Percentiles rank a stretch among this genome's conserved stretches.
phyloP scores from a whole-genome alignment of 1,284 basidiomycete genomes.

The Papiliotrema nemorosa region DNA sequence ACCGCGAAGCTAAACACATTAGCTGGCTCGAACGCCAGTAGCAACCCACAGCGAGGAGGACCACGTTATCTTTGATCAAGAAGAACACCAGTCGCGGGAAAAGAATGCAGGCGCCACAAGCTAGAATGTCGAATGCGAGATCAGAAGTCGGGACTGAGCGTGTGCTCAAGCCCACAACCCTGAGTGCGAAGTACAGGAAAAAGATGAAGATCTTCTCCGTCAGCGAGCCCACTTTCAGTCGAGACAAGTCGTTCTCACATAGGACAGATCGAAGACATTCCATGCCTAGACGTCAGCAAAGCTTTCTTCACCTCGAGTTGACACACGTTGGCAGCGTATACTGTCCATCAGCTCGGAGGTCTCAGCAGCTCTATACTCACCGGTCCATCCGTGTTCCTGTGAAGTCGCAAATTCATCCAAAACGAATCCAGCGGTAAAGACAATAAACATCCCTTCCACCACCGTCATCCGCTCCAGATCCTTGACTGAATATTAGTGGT shows the following conservation, averaged over 20 bases:
- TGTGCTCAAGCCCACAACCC: slow-evolving; percentile 61
- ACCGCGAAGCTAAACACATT: slow-evolving; percentile 59
- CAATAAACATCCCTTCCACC: slow-evolving; percentile 66
- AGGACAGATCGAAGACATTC: slow-evolving; percentile 81
- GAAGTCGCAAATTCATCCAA: slow-evolving; percentile 56
- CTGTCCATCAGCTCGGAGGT: slow-evolving; percentile 45
- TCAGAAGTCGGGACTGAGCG: slow-evolving; percentile 60
- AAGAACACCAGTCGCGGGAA: slow-evolving; percentile 85
- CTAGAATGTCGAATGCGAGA: slow-evolving; percentile 73
- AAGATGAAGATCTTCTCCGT: slow-evolving; percentile 66
- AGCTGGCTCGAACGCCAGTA: background rate
- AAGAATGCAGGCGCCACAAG: slow-evolving; percentile 80
- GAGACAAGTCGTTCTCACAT: no score
- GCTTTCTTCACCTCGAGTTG: background rate
- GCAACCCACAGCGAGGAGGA: slow-evolving; percentile 63
- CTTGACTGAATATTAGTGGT: slow-evolving; percentile 53
- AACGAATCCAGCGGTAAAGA: slow-evolving; percentile 71
- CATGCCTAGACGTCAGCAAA: slow-evolving; percentile 57
- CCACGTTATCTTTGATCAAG: slow-evolving; percentile 73
- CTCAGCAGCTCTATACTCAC: slow-evolving; percentile 54
- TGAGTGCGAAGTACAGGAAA: slow-evolving; percentile 62
- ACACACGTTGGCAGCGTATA: slow-evolving; percentile 74
- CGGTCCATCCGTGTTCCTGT: slow-evolving; percentile 75
- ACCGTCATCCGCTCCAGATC: slow-evolving; percentile 55
- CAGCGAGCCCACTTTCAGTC: no score